phyloP scores from a whole-genome alignment of 345 rosid genomes.

The Rhizophora apiculata region DNA sequence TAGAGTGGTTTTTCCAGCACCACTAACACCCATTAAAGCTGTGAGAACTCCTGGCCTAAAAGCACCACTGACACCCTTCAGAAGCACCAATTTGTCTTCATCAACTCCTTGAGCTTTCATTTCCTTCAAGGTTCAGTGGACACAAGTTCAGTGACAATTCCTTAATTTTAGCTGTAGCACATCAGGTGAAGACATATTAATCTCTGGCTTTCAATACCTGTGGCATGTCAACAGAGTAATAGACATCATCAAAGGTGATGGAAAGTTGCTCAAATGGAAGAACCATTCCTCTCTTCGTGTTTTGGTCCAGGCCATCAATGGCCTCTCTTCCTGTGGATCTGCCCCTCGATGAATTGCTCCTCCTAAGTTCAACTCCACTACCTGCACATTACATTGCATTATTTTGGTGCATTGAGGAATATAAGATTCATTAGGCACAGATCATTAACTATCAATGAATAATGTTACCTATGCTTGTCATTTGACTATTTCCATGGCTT shows the following conservation, averaged over 20 bases:
- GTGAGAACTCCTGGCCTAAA: constrained; percentile 87
- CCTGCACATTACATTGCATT: constrained; percentile 4
- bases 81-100: constrained; percentile 55
- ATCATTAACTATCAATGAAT: background rate
- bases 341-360: constrained; percentile 16
- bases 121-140: constrained; percentile 28
- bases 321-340: constrained; percentile 18
- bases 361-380: constrained; percentile 14
- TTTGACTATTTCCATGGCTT: constrained; percentile 13
- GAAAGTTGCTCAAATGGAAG: constrained; percentile 13
- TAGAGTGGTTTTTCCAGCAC: constrained; percentile 84
- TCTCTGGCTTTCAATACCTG: background rate
- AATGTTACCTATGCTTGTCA: constrained; percentile 20
- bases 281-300: constrained; percentile 10
- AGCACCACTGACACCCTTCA: constrained; percentile 75
- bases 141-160: no score
- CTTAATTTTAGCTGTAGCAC: no score
- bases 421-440: no score
- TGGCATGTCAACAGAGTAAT: constrained; percentile 15
- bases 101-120: constrained; percentile 52
- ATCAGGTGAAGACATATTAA: no score
- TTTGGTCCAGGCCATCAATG: constrained; percentile 11
- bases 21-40: constrained; percentile 76
- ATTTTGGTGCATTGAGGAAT: no score
- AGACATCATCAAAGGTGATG: constrained; percentile 7